Evolutionary conservation across 1,139 yeast species (phyloP).

Genomic region (Blastobotrys persicus): DNA sequence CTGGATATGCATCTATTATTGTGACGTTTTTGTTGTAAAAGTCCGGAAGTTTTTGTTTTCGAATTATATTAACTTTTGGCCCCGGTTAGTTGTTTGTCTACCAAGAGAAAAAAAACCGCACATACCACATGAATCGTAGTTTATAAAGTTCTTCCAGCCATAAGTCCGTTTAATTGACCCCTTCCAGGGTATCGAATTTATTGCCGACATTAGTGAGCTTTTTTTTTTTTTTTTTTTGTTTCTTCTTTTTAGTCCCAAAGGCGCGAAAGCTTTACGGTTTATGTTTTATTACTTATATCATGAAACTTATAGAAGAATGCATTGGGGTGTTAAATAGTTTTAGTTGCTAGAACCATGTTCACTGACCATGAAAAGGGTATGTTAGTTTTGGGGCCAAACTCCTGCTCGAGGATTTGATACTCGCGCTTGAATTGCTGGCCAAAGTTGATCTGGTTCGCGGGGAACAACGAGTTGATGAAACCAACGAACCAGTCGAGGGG

Average conservation of each 20-base stretch:
- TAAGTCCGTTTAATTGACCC: slow-evolving; percentile 23
- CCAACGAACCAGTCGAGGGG: slow-evolving; percentile 7
- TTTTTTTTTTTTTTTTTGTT: too few relatives aligned
- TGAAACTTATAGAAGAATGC: too few relatives aligned
- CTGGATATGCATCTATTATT: slow-evolving; percentile 66
- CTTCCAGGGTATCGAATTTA: slow-evolving; percentile 3
- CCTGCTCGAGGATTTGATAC: slow-evolving; percentile 3
- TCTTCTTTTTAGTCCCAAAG: background rate
- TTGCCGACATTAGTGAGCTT: background rate
- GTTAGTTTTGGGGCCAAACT: slow-evolving; percentile 5
- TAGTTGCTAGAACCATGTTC: slow-evolving; percentile 8
- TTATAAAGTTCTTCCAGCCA: slow-evolving; percentile 26
- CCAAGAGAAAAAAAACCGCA: background rate
- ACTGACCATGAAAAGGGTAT: slow-evolving; percentile 6
- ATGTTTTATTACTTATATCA: too few relatives aligned
- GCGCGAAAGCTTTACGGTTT: too few relatives aligned
- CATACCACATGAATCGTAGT: slow-evolving; percentile 22
- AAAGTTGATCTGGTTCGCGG: background rate
- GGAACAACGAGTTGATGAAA: slow-evolving; percentile 2
- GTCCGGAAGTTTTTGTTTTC: slow-evolving; percentile 3
- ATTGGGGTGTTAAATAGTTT: background rate
- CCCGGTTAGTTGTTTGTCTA: background rate
- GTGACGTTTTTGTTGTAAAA: slow-evolving; percentile 43
- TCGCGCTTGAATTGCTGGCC: slow-evolving; percentile 3
- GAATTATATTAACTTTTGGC: background rate